phyloP scores from a whole-genome alignment of 1,284 basidiomycete species.

The Pyrrhoderma lamaoense region DNA sequence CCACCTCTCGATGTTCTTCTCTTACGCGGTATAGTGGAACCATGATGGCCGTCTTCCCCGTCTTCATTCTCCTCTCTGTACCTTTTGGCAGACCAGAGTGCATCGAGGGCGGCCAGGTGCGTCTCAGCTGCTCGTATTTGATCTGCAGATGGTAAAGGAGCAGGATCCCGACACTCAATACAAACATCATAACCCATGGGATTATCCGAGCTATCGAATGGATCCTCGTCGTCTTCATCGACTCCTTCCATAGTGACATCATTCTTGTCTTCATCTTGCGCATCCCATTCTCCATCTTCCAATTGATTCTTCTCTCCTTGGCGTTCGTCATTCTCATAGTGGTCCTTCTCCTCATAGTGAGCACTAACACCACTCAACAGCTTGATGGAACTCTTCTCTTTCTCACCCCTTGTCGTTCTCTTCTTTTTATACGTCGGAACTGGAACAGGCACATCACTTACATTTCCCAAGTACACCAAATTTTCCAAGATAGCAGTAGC shows the following conservation, averaged over 20 bases:
- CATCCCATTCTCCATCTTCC: constrained; percentile 1
- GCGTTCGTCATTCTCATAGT: neutral
- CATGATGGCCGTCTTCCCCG: constrained; percentile 46
- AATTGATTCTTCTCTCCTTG: neutral
- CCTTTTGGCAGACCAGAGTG: constrained; percentile 42
- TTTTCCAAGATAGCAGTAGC: constrained; percentile 32
- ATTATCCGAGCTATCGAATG: constrained; percentile 52
- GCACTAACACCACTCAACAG: too few relatives aligned
- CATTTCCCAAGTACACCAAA: constrained; percentile 67
- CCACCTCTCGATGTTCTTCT: neutral
- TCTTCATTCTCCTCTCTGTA: neutral
- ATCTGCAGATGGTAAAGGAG: constrained; percentile 54
- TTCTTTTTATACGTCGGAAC: constrained; percentile 1
- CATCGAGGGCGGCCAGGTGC: constrained; percentile 56
- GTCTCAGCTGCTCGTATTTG: constrained; percentile 66
- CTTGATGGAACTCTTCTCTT: too few relatives aligned
- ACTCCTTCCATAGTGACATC: constrained; percentile 13
- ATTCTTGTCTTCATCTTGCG: neutral
- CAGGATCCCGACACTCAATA: constrained; percentile 78
- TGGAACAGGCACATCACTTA: constrained; percentile 62
- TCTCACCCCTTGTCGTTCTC: too few relatives aligned
- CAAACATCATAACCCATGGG: constrained; percentile 70
- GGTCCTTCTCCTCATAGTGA: too few relatives aligned
- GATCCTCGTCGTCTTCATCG: constrained; percentile 26
- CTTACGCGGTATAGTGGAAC: constrained; percentile 37